phyloP scores from a whole-genome alignment of 495 filamentous ascomycete species.

The Penicillium odoratum region DNA sequence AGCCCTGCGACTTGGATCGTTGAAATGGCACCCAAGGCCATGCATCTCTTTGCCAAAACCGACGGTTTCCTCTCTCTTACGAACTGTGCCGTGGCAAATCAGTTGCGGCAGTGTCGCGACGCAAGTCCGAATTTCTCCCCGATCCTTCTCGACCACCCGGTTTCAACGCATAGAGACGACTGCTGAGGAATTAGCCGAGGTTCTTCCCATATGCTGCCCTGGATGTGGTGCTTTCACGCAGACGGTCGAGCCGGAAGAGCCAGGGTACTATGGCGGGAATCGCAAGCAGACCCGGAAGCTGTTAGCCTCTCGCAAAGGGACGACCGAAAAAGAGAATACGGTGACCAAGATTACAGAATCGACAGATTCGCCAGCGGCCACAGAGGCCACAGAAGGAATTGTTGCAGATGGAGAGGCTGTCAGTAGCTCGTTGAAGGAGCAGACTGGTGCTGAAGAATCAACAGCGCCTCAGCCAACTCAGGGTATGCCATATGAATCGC shows the following conservation, averaged over 20 bases:
- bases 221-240: conserved; percentile 90
- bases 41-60: not conserved
- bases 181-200: conserved; percentile 13
- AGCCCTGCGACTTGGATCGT: conserved; percentile 8
- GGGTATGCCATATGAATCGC: conserved; percentile 13
- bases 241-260: conserved; percentile 60
- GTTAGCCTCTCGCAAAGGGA: conserved; percentile 38
- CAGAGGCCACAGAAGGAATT: not conserved
- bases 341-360: conserved; percentile 15
- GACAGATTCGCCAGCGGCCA: not conserved
- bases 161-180: conserved; percentile 2
- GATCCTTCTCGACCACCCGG: conserved; percentile 24
- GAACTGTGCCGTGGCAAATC: not conserved
- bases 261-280: conserved; percentile 71
- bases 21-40: not conserved
- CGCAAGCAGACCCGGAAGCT: conserved; percentile 49
- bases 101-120: not conserved
- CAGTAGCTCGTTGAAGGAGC: conserved; percentile 10
- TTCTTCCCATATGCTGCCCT: conserved; percentile 58
- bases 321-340: conserved; percentile 37
- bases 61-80: not conserved
- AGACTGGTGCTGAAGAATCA: conserved; percentile 7
- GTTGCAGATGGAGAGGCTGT: not conserved
- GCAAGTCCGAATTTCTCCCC: conserved; percentile 11
- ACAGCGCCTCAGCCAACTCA: conserved; percentile 21